Evolutionary conservation across 2,329 filamentous ascomycete genomes (phyloP).

Genomic region (Calonectria hongkongensis): DNA sequence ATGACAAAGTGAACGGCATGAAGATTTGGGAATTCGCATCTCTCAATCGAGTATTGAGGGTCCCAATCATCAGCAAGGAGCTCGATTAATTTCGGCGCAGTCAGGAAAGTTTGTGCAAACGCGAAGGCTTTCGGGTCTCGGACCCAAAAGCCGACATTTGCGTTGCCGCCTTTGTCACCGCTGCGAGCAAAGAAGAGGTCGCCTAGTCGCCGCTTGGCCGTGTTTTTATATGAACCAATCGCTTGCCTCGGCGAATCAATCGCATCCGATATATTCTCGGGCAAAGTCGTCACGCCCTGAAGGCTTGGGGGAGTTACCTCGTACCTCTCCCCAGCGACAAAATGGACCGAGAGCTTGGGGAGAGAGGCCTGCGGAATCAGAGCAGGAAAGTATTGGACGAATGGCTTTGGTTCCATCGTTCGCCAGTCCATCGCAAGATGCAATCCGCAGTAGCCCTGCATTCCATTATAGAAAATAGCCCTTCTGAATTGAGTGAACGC

Average conservation of each 20-base stretch:
- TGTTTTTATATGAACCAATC: not conserved
- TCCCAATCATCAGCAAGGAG: slow-evolving; percentile 67
- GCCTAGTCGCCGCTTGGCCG: slow-evolving; percentile 53
- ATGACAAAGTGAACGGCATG: slow-evolving; percentile 67
- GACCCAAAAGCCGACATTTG: slow-evolving; percentile 60
- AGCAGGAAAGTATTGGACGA: slow-evolving; percentile 59
- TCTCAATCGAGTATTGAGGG: slow-evolving; percentile 62
- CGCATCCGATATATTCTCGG: not conserved
- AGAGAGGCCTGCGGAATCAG: slow-evolving; percentile 38
- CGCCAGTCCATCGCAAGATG: slow-evolving; percentile 61
- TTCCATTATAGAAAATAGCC: slow-evolving; percentile 55
- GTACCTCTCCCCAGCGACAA: slow-evolving; percentile 43
- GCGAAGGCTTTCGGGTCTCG: slow-evolving; percentile 62
- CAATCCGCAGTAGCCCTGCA: slow-evolving; percentile 59
- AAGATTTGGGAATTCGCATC: slow-evolving; percentile 66
- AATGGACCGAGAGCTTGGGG: slow-evolving; percentile 48
- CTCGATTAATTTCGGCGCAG: slow-evolving; percentile 58
- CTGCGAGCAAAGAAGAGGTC: slow-evolving; percentile 57
- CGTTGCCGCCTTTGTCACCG: slow-evolving; percentile 60
- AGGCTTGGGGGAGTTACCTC: slow-evolving; percentile 13
- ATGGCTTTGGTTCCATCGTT: slow-evolving; percentile 58
- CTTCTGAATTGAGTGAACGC: slow-evolving; percentile 48
- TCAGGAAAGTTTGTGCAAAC: slow-evolving; percentile 64
- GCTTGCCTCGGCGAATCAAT: not conserved
- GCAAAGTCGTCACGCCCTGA: not conserved